Evolutionary conservation across 106 monocot genomes (phyloP).

Genomic region (Dioscorea dumetorum): DNA sequence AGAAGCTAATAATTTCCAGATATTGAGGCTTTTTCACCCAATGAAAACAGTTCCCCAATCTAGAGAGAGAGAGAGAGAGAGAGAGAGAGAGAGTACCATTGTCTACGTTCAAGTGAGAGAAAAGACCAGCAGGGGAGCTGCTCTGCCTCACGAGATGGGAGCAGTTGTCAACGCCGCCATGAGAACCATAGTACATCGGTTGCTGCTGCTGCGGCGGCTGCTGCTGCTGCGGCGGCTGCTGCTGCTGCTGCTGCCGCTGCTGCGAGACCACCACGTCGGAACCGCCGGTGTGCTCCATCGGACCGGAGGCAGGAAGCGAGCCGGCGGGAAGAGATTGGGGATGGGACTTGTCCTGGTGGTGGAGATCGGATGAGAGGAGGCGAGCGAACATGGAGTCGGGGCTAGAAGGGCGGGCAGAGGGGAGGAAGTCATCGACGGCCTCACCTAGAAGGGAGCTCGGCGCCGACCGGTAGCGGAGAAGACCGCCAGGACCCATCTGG

Average conservation of each 20-base stretch:
- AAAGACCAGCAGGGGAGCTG: slow-evolving; percentile 60
- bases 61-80: not conserved
- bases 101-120: slow-evolving; percentile 35
- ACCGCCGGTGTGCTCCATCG: slow-evolving; percentile 2
- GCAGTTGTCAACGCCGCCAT: slow-evolving; percentile 11
- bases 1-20: too few species aligned
- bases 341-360: slow-evolving; percentile 21
- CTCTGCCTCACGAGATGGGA: slow-evolving; percentile 40
- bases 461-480: slow-evolving; percentile 87
- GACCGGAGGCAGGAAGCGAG: slow-evolving; percentile 3
- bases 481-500: slow-evolving; percentile 41
- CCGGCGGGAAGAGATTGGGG: not conserved
- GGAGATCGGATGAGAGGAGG: slow-evolving; percentile 54
- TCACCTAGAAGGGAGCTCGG: slow-evolving; percentile 76
- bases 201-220: too few species aligned
- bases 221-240: slow-evolving; percentile 33
- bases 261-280: not conserved
- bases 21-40: not conserved
- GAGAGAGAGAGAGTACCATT: slow-evolving; percentile 25
- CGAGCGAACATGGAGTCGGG: slow-evolving; percentile 69
- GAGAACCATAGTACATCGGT: slow-evolving; percentile 14
- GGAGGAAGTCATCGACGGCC: slow-evolving; percentile 61
- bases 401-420: slow-evolving; percentile 43
- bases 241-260: slow-evolving; percentile 1
- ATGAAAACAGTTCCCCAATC: not conserved